Evolutionary conservation across 257 asterid species (phyloP), one percentile per base, ranked within the genome.

Genomic region (Schizonepeta tenuifolia): DNA sequence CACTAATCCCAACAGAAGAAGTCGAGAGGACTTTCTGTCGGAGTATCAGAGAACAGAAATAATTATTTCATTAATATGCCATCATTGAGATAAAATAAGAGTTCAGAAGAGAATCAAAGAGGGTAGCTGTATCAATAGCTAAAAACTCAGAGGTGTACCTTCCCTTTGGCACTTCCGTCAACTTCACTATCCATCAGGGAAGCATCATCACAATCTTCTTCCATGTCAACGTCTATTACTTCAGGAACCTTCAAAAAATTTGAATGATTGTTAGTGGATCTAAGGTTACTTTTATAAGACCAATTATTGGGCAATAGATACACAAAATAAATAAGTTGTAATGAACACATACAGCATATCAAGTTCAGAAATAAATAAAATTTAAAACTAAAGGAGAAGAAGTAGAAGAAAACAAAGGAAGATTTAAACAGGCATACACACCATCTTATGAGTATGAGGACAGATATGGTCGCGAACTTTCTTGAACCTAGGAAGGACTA

Each of bases 221-320:
- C 92, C 82, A 79, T 55, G 67, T 94, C 97, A 63, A 87, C 86
- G 75, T 94, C 97, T 68, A 94, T 88, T 80, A 88, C 78, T 80
- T 91, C 96, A 43, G 78, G 90, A 77, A 79, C 93, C 97, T 89
- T 68, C 86, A 83, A 57, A 72, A 65, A 54, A 81, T 60, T 41
- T 59, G 51, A 54, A 57, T 9, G 40, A 22, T 49, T 22, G 69
- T 74, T 67, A 28, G 71, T 63, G 64, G 63, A 28, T 60, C 35
- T 44, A 73, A 43, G 11, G 9, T 62, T 18, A 35, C 20, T 55
- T 24, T 51, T 58, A 41, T 26, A 67, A 70, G 74, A 49, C 43
- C 77, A 66, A 20, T 24, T 31, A 21, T 54, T 17, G 36, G 36
- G 36, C 36, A 31, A 31, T 31, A 31, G 36, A 31, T 31, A 5